Evolutionary conservation across 2,329 filamentous ascomycete species (phyloP).

Genomic region (Fusarium lateritium): DNA sequence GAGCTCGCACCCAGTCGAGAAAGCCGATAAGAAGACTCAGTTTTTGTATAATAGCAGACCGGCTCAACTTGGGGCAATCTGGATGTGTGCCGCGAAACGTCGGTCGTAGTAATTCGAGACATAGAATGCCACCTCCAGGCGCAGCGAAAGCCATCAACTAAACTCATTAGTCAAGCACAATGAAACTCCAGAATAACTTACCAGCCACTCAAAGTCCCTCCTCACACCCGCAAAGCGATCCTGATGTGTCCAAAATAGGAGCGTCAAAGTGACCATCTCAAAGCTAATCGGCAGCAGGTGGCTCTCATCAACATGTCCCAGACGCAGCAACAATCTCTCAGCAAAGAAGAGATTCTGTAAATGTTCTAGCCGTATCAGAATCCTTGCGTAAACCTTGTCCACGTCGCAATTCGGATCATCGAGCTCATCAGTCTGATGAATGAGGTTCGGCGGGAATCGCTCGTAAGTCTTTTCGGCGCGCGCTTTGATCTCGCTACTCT

Average conservation of each 20-base stretch:
- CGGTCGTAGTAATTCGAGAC: constrained; percentile 64
- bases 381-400: constrained; percentile 58
- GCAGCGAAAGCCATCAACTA: constrained; percentile 66
- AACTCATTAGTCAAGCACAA: background rate
- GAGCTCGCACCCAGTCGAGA: constrained; percentile 65
- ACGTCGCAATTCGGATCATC: constrained; percentile 51
- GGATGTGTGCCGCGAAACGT: constrained; percentile 54
- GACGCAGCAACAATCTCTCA: constrained; percentile 68
- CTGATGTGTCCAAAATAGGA: constrained; percentile 65
- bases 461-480: constrained; percentile 52
- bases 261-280: constrained; percentile 62
- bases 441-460: constrained; percentile 57
- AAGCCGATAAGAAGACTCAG: constrained; percentile 66
- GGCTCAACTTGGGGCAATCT: constrained; percentile 55
- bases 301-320: constrained; percentile 55
- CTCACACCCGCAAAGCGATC: constrained; percentile 60
- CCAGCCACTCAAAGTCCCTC: constrained; percentile 66
- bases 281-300: constrained; percentile 62
- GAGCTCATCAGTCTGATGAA: constrained; percentile 57
- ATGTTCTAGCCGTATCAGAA: constrained; percentile 65
- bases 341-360: constrained; percentile 72
- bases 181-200: constrained; percentile 41
- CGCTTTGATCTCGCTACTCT: constrained; percentile 54
- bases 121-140: constrained; percentile 65
- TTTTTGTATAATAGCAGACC: constrained; percentile 66